Evolutionary conservation across 129 eudicot species (phyloP).

Genomic region (Flaveria brownii): DNA sequence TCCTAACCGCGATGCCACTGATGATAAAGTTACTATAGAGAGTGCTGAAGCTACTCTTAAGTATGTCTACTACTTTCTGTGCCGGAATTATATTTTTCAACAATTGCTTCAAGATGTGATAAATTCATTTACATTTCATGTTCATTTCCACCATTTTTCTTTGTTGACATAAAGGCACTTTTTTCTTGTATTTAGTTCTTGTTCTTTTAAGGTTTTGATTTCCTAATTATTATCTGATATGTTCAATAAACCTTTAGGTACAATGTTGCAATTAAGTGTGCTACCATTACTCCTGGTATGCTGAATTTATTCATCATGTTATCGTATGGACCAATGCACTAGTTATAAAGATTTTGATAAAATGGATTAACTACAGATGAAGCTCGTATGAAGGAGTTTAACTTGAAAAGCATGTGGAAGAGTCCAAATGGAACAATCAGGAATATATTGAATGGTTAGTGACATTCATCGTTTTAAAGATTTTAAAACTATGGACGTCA

Average conservation of each 20-base stretch:
- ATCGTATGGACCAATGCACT: background rate
- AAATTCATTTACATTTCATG: background rate
- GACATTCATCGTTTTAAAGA: background rate
- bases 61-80: slow-evolving; percentile 38
- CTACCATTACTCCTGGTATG: slow-evolving; percentile 95
- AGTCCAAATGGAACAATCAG: slow-evolving; percentile 95
- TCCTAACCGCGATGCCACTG: slow-evolving; percentile 90
- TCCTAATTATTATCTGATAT: background rate
- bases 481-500: background rate
- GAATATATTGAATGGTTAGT: slow-evolving; percentile 74
- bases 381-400: slow-evolving; percentile 67
- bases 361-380: slow-evolving; percentile 36
- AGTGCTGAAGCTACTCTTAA: slow-evolving; percentile 97
- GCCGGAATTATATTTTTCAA: background rate
- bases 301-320: background rate
- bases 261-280: slow-evolving; percentile 98
- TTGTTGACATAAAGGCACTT: background rate
- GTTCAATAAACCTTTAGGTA: slow-evolving; percentile 49
- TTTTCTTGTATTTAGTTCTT: background rate
- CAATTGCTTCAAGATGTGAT: background rate
- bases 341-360: slow-evolving; percentile 1
- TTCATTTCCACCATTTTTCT: background rate
- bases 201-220: background rate
- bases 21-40: slow-evolving; percentile 86
- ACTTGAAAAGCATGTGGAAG: slow-evolving; percentile 77